Percentiles rank a stretch among this genome's conserved stretches.
Evolutionary conservation across 495 filamentous ascomycete genomes (phyloP).

Genomic region (Penicillium maclennaniae): DNA sequence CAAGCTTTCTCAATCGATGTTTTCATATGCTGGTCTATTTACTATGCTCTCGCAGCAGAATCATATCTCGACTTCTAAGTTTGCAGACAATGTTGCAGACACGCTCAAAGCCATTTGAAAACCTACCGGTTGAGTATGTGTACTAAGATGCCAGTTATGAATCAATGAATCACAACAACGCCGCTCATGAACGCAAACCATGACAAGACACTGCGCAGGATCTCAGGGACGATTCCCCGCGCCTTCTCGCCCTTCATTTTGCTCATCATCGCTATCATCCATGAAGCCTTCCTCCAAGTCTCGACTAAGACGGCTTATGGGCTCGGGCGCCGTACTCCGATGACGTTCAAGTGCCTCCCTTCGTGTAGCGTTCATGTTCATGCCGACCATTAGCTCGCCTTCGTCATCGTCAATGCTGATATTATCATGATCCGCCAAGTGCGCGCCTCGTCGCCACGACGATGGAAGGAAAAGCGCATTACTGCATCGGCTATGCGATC

Average conservation of each 20-base stretch:
- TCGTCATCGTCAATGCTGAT: constrained; percentile 64
- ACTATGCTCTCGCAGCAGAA: neutral
- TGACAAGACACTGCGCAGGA: neutral
- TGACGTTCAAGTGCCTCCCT: constrained; percentile 48
- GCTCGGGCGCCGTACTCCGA: constrained; percentile 35
- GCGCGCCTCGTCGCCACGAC: constrained; percentile 46
- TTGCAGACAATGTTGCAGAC: neutral
- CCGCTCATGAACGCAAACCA: constrained; percentile 10
- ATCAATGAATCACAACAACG: constrained; percentile 8
- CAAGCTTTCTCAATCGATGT: neutral
- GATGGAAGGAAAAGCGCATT: constrained; percentile 53
- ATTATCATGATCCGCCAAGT: constrained; percentile 54
- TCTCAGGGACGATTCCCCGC: constrained; percentile 3
- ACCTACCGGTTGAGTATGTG: neutral
- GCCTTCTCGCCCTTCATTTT: constrained; percentile 9
- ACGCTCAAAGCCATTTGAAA: neutral
- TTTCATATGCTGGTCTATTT: neutral
- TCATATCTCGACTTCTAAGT: neutral
- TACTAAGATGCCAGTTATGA: neutral
- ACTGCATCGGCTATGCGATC: constrained; percentile 55
- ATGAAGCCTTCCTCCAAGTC: constrained; percentile 82
- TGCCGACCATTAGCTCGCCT: constrained; percentile 61
- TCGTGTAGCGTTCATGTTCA: constrained; percentile 48
- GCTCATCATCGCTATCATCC: constrained; percentile 75
- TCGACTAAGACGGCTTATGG: constrained; percentile 64